These are phyloP conservation scores for Ustilago hordei DNA, from an alignment of 1,284 basidiomycete genomes.

Conservation along the genomic window DNA sequence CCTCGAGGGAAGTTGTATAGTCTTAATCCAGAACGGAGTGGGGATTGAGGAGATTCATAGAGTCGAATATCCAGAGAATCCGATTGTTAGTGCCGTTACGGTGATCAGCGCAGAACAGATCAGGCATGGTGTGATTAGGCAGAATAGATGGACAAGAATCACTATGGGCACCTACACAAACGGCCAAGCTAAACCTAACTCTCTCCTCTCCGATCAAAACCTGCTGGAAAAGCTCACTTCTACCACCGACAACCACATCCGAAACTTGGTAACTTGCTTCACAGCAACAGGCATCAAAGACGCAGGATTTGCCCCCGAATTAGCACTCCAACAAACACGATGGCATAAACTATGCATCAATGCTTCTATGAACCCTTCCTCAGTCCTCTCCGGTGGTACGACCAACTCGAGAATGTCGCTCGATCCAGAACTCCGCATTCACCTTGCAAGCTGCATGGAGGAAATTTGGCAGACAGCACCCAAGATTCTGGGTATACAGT, in stretches of 20 bases:
- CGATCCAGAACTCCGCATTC: slow-evolving; percentile 68
- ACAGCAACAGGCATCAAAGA: slow-evolving; percentile 70
- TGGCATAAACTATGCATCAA: slow-evolving; percentile 72
- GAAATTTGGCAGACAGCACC: slow-evolving; percentile 70
- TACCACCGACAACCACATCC: slow-evolving; percentile 25
- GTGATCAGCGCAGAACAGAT: slow-evolving; percentile 71
- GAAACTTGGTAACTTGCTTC: slow-evolving; percentile 64
- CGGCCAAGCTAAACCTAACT: slow-evolving; percentile 48
- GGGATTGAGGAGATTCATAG: slow-evolving; percentile 71
- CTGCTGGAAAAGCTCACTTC: slow-evolving; percentile 20
- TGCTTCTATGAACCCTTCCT: slow-evolving; percentile 71
- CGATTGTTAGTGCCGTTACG: slow-evolving; percentile 71
- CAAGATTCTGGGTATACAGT: slow-evolving; percentile 67
- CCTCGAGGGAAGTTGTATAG: slow-evolving; percentile 59
- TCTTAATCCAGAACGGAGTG: slow-evolving; percentile 72
- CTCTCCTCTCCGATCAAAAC: slow-evolving; percentile 21
- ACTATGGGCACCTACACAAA: slow-evolving; percentile 70
- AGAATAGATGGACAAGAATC: slow-evolving; percentile 72
- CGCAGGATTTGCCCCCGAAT: slow-evolving; percentile 70
- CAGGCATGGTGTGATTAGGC: slow-evolving; percentile 68
- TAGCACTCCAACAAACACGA: slow-evolving; percentile 70
- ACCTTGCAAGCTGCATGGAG: slow-evolving; percentile 70
- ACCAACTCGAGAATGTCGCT: slow-evolving; percentile 70
- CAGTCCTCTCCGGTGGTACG: slow-evolving; percentile 71
- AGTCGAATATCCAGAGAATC: slow-evolving; percentile 64